Evolutionary conservation across 2,329 filamentous ascomycete species (phyloP), one percentile per base, ranked within the genome.

Genomic region (Botrytis elliptica): DNA sequence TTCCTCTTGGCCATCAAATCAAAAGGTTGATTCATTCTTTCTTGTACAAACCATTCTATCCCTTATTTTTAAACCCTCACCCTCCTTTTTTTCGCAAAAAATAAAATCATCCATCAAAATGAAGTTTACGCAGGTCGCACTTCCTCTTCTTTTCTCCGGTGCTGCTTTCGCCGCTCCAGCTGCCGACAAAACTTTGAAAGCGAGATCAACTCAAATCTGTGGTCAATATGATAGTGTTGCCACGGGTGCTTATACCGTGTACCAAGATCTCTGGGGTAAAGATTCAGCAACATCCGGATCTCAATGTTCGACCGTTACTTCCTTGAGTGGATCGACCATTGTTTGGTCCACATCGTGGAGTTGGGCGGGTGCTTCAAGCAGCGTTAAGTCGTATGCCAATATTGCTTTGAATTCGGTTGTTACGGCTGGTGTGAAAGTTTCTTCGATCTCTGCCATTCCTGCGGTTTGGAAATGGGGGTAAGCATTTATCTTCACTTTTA

Each of bases 361-460:
- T n/a, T 85, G 84, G 84, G 75, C 78, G 9, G 83, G 83, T 38
- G 80, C 78, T 16, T 40, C 71, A 0, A 75, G 73, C 65, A 75
- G 81, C 49, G 84, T 86, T 25, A 85, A 85, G 76, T 84, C 83
- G 29, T 85, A 80, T 71, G 82, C 84, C 52, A 84, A 85, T 68
- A 82, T 81, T 25, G 81, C 71, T 55, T 74, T 83, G 75, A 80
- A 82, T 74, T 79, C 81, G 73, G 66, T 68, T 42, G 82, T 85
- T 79, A 40, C 77, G 75, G 42, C 80, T 81, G 76, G 75, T 49
- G 38, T 49, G 1, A 55, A 81, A 74, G 76, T 85, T 55, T 82
- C 81, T 6, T 78, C 79, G 25, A 80, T 85, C 60, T 74, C 76
- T 18, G 79, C 74, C 16, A 83, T 85, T 55, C 80, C 82, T 4